A percentile compares a stretch with the other conserved stretches of the same genome.
Evolutionary conservation across 306 rosid genomes (phyloP).

Genomic region (Quercus engelmannii): DNA sequence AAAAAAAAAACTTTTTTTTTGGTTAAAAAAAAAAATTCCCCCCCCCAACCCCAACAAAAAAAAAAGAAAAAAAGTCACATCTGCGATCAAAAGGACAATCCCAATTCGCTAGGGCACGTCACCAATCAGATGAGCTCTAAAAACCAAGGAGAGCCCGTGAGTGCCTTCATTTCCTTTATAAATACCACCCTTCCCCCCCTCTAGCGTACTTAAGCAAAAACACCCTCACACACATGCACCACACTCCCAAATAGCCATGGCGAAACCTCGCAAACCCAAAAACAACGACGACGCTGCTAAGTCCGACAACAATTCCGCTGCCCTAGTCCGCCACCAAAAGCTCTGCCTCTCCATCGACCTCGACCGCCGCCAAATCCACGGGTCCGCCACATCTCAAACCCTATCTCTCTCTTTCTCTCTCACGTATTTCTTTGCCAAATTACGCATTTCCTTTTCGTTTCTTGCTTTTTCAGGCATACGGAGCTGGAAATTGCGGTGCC

Average conservation of each 20-base stretch:
- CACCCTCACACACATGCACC: not conserved
- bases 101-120: too few species aligned
- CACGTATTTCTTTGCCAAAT: not conserved
- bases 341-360: conserved; percentile 84
- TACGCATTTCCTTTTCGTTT: not conserved
- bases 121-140: too few species aligned
- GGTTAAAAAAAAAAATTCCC: too few species aligned
- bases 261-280: conserved; percentile 93
- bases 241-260: conserved; percentile 37
- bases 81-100: too few species aligned
- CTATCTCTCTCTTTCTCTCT: not conserved
- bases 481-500: conserved; percentile 89
- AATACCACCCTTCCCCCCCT: too few species aligned
- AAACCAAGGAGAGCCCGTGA: too few species aligned
- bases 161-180: too few species aligned
- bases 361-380: conserved; percentile 60
- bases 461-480: conserved; percentile 49
- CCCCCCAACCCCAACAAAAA: too few species aligned
- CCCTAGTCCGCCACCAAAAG: conserved; percentile 89
- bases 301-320: conserved; percentile 76
- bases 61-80: too few species aligned
- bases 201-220: too few species aligned
- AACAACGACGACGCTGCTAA: conserved; percentile 66
- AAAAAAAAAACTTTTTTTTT: too few species aligned
- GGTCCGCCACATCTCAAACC: conserved; percentile 45